Percentiles rank a stretch among this genome's conserved stretches.
phyloP scores from a whole-genome alignment of 1,139 yeast genomes.

The Pichia sp. region DNA sequence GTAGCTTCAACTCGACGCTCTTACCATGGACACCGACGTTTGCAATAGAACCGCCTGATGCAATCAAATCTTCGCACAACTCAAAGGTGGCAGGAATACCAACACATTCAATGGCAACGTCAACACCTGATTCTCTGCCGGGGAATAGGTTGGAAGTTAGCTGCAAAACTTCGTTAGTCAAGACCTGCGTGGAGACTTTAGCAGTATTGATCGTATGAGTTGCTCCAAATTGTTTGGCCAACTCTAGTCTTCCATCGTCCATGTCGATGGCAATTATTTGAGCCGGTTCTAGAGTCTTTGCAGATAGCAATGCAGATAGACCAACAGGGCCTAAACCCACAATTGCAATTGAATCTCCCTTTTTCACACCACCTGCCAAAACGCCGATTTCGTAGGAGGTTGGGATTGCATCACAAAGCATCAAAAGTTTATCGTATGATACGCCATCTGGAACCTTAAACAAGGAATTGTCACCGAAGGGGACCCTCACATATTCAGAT shows the following conservation, averaged over 20 bases:
- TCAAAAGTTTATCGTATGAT: slow-evolving; percentile 36
- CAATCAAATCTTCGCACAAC: slow-evolving; percentile 40
- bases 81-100: slow-evolving; percentile 45
- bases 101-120: slow-evolving; percentile 47
- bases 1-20: slow-evolving; percentile 39
- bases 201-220: slow-evolving; percentile 38
- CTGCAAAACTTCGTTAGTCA: slow-evolving; percentile 29
- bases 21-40: slow-evolving; percentile 46
- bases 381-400: slow-evolving; percentile 46
- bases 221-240: slow-evolving; percentile 41
- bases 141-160: slow-evolving; percentile 23
- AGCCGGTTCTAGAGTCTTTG: slow-evolving; percentile 36
- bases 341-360: slow-evolving; percentile 43
- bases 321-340: slow-evolving; percentile 51
- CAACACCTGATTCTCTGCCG: slow-evolving; percentile 38
- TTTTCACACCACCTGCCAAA: slow-evolving; percentile 35
- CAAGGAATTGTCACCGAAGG: slow-evolving; percentile 39
- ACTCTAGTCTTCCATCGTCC: slow-evolving; percentile 39
- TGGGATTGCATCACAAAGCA: slow-evolving; percentile 43
- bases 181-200: slow-evolving; percentile 24
- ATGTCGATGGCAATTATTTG: slow-evolving; percentile 40
- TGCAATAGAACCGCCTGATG: slow-evolving; percentile 46
- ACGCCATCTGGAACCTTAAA: slow-evolving; percentile 33
- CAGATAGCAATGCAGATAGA: slow-evolving; percentile 38
- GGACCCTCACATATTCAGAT: slow-evolving; percentile 43